These are phyloP conservation scores for Vaccinium vitisidaea DNA, from an alignment of 148 eudicot species.

Conservation along the genomic window DNA sequence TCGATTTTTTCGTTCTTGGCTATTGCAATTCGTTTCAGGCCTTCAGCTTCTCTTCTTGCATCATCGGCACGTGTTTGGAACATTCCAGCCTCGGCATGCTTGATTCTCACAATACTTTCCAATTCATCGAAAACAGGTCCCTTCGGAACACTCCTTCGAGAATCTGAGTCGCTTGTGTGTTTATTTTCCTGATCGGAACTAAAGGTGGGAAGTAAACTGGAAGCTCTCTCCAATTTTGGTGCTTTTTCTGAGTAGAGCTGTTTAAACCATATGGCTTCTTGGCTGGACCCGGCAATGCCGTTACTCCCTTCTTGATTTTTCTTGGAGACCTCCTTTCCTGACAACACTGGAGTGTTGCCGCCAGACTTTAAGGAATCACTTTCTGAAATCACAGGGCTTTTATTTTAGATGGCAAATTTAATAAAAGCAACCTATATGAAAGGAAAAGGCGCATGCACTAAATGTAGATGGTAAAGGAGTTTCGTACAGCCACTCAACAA, in stretches of 20 bases:
- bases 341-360: conserved; percentile 28
- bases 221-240: conserved; percentile 37
- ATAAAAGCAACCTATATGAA: neutral
- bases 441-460: neutral
- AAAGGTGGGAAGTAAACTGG: conserved; percentile 32
- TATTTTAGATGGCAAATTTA: neutral
- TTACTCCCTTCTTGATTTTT: conserved; percentile 37
- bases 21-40: conserved; percentile 60
- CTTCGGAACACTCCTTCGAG: conserved; percentile 31
- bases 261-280: conserved; percentile 52
- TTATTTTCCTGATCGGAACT: conserved; percentile 36
- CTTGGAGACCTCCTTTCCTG: conserved; percentile 42
- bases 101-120: conserved; percentile 77
- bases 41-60: conserved; percentile 88
- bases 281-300: conserved; percentile 31
- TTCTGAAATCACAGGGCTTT: conserved; percentile 42
- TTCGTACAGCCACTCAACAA: neutral
- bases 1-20: conserved; percentile 70
- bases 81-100: conserved; percentile 86
- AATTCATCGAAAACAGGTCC: conserved; percentile 60
- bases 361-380: conserved; percentile 40
- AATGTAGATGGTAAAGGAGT: neutral
- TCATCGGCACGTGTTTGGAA: conserved; percentile 86
- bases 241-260: conserved; percentile 37
- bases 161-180: conserved; percentile 33